Base-by-base conservation (phyloP, 305 asterid species). In the Fraxinus dipetala region DNA sequence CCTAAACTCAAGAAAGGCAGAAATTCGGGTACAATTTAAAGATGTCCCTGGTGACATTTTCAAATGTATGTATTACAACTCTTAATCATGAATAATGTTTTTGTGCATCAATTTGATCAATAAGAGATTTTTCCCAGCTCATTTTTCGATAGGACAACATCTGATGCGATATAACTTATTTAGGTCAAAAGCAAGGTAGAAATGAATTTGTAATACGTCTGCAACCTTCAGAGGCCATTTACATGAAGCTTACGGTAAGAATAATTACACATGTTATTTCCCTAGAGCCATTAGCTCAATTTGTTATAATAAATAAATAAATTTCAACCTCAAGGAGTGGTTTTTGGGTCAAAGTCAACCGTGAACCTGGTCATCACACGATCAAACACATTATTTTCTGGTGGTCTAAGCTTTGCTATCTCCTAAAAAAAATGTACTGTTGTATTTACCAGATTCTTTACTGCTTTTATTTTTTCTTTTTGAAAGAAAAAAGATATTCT, bases 41-140 rank as follows among this genome's bases (percentile, higher is more conserved):
- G 98, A 94, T 84, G 99, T 96, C 80, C 99, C 99, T 38, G 98
- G 99, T 34, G 99, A 96, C 81, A 96, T 96, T 78, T 96, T 89
- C 83, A 93, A 78, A 83, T 90, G 98, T 93, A 90, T 3, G 96
- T 87, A 67, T 78, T 79, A 22, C 34, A 32, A 54, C 67, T 74
- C 72, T 63, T 63, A 20, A 24, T 63, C 14, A 13, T 63, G 72
- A 63, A 63, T 63, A 63, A 63, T 24, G 32, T 63, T 8, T 77
- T 30, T 34, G 16, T 56, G 30, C 63, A 28, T 32, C 61, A 59
- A 43, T 75, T 81, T 13, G 34, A 9, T 84, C 38, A 5, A 51
- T 35, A 40, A 5, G 31, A 31, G 20, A 11, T 34, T 75, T 24
- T 72, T 35, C 34, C 45, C 22, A 30, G 13, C 26, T 38, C 75